Percentiles rank a stretch among this genome's conserved stretches.
These are phyloP conservation scores for Kluyveromyces marxianus DNA, from an alignment of 1,139 yeast genomes.

Conservation along the genomic window DNA sequence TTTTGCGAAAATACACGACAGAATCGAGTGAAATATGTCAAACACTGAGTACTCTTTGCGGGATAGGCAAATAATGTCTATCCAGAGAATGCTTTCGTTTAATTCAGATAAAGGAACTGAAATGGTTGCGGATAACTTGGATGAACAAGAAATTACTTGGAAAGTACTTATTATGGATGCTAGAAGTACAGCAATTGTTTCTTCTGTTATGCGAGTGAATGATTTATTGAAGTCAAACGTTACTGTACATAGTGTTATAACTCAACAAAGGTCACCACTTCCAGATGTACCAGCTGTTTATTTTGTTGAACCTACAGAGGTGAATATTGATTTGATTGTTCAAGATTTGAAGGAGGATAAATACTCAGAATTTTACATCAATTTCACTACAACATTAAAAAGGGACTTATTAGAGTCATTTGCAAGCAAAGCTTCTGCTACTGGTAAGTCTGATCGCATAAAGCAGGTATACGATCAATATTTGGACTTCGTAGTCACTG, in stretches of 20 bases:
- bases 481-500: slow-evolving; percentile 84
- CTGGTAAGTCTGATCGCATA: slow-evolving; percentile 62
- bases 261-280: slow-evolving; percentile 62
- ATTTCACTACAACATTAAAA: slow-evolving; percentile 73
- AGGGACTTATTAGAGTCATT: slow-evolving; percentile 80
- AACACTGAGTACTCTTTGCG: slow-evolving; percentile 24
- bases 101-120: slow-evolving; percentile 49
- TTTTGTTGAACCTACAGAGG: slow-evolving; percentile 80
- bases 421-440: slow-evolving; percentile 71
- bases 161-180: slow-evolving; percentile 83
- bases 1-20: too few species aligned
- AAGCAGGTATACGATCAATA: slow-evolving; percentile 92
- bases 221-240: slow-evolving; percentile 84
- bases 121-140: slow-evolving; percentile 44
- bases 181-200: slow-evolving; percentile 74
- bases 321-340: slow-evolving; percentile 60
- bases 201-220: slow-evolving; percentile 84
- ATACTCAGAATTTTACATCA: slow-evolving; percentile 73
- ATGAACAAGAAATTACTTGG: slow-evolving; percentile 70
- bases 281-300: slow-evolving; percentile 94
- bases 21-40: neutral
- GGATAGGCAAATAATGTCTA: slow-evolving; percentile 40
- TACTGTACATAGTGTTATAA: slow-evolving; percentile 75
- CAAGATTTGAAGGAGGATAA: slow-evolving; percentile 66
- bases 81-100: slow-evolving; percentile 79